Percentiles rank a stretch among this genome's conserved stretches.
Evolutionary conservation across 2,329 filamentous ascomycete species (phyloP).

Genomic region (Botrytis galanthina): DNA sequence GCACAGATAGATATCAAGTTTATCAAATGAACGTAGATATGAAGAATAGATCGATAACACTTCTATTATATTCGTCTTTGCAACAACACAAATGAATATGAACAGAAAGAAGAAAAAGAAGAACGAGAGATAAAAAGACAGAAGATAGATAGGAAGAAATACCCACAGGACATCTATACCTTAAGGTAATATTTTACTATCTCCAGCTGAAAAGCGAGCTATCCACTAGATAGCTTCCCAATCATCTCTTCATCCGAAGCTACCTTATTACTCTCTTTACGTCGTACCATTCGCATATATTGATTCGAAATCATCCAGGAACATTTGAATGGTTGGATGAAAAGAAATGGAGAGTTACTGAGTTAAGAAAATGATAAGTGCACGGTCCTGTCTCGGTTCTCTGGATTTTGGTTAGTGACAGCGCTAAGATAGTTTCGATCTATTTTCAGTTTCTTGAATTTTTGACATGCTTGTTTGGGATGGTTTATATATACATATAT

Average conservation of each 20-base stretch:
- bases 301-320: background rate
- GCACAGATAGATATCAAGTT: background rate
- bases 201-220: background rate
- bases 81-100: background rate
- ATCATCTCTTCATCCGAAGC: background rate
- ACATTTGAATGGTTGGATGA: slow-evolving; percentile 3
- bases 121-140: background rate
- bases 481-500: too few relatives aligned
- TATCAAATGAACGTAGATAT: background rate
- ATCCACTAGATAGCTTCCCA: background rate
- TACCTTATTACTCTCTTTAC: background rate
- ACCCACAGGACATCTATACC: background rate
- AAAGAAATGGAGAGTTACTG: background rate
- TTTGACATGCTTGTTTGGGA: background rate
- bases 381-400: background rate
- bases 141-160: background rate
- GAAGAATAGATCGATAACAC: background rate
- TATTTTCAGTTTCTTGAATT: background rate
- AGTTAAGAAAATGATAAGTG: background rate
- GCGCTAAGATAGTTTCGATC: background rate
- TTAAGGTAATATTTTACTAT: background rate
- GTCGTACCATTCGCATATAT: background rate
- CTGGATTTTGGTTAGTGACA: background rate
- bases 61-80: background rate
- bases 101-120: background rate